These are phyloP conservation scores for Lentinula raphanica DNA, from an alignment of 768 basidiomycete genomes.

Conservation along the genomic window DNA sequence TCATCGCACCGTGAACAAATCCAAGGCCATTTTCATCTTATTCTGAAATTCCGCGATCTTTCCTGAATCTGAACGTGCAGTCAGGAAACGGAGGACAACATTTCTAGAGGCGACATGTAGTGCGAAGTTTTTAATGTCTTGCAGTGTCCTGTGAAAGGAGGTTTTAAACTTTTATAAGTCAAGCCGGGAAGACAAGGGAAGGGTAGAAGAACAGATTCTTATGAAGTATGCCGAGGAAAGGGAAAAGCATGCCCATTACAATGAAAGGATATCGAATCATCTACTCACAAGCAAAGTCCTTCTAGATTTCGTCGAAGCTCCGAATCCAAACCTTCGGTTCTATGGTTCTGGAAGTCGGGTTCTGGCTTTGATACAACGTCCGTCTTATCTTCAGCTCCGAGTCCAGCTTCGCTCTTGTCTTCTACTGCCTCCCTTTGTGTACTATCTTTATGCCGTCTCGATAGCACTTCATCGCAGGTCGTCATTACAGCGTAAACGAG, in stretches of 20 bases:
- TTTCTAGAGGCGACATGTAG: not conserved
- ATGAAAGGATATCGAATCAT: too few species aligned
- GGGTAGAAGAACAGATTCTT: too few species aligned
- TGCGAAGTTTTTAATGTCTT: not conserved
- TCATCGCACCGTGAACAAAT: not conserved
- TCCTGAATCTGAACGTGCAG: not conserved
- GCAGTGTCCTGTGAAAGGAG: not conserved
- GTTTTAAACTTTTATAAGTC: too few species aligned
- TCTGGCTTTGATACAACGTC: too few species aligned
- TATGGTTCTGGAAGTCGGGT: too few species aligned
- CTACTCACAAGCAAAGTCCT: not conserved
- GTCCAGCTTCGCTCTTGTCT: not conserved
- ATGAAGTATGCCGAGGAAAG: too few species aligned
- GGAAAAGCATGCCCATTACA: too few species aligned
- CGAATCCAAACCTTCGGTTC: not conserved
- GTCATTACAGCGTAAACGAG: not conserved
- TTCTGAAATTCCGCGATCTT: not conserved
- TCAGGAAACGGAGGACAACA: not conserved
- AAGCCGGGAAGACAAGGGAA: too few species aligned
- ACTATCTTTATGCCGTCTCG: not conserved
- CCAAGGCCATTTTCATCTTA: not conserved
- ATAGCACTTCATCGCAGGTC: constrained; percentile 2
- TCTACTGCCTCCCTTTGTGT: too few species aligned
- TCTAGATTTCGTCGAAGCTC: not conserved
- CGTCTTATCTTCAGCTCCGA: not conserved